Evolutionary conservation across 2,329 filamentous ascomycete species (phyloP), one percentile per base, ranked within the genome.

Genomic region (Dactylonectria estremocensis): DNA sequence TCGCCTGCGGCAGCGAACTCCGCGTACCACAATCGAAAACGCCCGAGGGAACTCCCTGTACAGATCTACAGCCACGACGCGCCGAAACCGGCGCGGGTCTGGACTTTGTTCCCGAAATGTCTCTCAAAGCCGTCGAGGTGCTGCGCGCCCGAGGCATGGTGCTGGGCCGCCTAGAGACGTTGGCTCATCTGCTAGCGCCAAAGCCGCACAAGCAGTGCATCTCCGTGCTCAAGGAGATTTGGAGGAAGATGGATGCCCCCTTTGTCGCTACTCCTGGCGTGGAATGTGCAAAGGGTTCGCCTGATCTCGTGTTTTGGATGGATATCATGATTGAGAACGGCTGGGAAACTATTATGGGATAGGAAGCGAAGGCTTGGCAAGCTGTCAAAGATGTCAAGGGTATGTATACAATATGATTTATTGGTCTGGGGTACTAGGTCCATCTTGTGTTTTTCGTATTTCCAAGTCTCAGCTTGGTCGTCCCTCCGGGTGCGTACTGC

Each of bases 321-420:
- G 61, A 69, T 46, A 56, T 69, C 16, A 67, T 69, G 61, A 69
- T 69, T 40, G 65, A 69, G 56, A 68, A 69, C 35, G 61, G 68
- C 1, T 69, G 68, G 68, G 68, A 69, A 53, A 69, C 64, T 2
- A 68, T 63, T 2, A 67, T 69, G 68, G 68, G 60, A 49, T 68
- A 64, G 22, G 28, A 52, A 11, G n/a, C 22, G 11, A n/a, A n/a
- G n/a, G n/a, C n/a, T n/a, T n/a, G n/a, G n/a, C n/a, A n/a, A n/a
- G n/a, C n/a, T n/a, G n/a, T n/a, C n/a, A n/a, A n/a, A n/a, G n/a
- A n/a, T n/a, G n/a, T n/a, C n/a, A n/a, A n/a, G n/a, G n/a, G n/a
- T n/a, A n/a, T n/a, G n/a, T n/a, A n/a, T n/a, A n/a, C n/a, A n/a
- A n/a, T n/a, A n/a, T n/a, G n/a, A n/a, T n/a, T n/a, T n/a, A n/a